These are phyloP conservation scores for Hericium rajendrae DNA, from an alignment of 768 basidiomycete species.

Conservation along the genomic window DNA sequence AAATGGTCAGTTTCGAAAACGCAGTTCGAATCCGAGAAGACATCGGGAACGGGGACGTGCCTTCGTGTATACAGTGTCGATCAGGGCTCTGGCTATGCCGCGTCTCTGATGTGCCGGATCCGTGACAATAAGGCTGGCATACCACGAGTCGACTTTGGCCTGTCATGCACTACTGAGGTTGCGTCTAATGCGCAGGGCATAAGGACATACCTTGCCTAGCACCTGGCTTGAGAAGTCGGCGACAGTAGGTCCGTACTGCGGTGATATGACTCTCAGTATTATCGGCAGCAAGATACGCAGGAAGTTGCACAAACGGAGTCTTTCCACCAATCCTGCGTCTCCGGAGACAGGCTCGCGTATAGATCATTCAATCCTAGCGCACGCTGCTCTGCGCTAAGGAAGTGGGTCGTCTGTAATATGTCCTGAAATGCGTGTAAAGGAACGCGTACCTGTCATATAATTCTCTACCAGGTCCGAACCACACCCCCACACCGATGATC, in stretches of 20 bases:
- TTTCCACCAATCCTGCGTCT: background rate
- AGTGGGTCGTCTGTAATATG: background rate
- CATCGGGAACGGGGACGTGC: background rate
- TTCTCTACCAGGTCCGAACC: background rate
- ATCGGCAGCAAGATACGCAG: background rate
- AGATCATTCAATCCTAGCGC: background rate
- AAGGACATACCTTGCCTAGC: background rate
- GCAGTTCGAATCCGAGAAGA: background rate
- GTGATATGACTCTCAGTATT: background rate
- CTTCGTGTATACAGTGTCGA: background rate
- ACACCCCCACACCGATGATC: background rate
- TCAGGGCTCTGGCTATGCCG: background rate
- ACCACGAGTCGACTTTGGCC: background rate
- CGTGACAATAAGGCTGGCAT: background rate
- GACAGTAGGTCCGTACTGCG: background rate
- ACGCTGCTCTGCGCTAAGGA: background rate
- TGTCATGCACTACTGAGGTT: background rate
- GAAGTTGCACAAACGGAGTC: background rate
- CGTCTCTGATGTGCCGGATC: background rate
- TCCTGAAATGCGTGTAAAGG: background rate
- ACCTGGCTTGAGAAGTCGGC: background rate
- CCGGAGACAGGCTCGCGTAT: background rate
- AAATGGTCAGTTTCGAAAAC: background rate
- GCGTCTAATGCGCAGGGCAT: background rate
- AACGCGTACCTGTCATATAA: background rate